phyloP scores from a whole-genome alignment of 257 asterid genomes.

The Leonotis leonurus region DNA sequence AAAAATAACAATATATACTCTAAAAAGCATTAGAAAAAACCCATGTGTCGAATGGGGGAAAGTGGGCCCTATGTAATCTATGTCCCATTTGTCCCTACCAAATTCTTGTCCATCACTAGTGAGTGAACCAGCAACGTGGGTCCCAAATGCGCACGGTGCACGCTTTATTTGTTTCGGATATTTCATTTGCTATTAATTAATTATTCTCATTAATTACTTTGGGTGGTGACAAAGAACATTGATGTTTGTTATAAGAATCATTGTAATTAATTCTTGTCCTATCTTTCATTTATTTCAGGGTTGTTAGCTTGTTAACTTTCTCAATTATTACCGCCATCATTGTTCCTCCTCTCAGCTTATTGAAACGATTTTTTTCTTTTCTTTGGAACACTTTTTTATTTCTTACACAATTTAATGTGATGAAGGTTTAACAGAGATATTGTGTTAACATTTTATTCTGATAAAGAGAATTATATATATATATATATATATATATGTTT shows the following conservation, averaged over 20 bases:
- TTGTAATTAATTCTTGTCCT: constrained; percentile 35
- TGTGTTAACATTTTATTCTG: neutral
- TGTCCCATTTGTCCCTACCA: constrained; percentile 24
- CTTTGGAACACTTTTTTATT: neutral
- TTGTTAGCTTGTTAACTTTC: constrained; percentile 28
- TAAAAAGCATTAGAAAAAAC: constrained; percentile 5
- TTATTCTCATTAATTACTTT: constrained; percentile 13
- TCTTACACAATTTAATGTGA: neutral
- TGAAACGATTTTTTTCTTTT: neutral
- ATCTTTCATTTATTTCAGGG: constrained; percentile 18
- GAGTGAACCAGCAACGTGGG: constrained; percentile 15
- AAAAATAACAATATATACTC: constrained; percentile 10
- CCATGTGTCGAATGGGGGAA: constrained; percentile 29
- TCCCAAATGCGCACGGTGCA: constrained; percentile 36
- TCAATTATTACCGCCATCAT: constrained; percentile 34
- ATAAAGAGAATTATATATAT: too few species aligned
- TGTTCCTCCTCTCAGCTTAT: constrained; percentile 14
- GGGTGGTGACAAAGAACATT: constrained; percentile 21
- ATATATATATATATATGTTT: too few species aligned
- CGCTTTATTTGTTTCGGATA: constrained; percentile 20
- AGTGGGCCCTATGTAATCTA: constrained; percentile 12
- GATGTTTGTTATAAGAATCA: constrained; percentile 27
- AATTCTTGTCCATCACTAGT: constrained; percentile 26
- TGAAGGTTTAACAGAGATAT: too few species aligned
- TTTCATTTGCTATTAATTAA: constrained; percentile 11